Evolutionary conservation across 2,329 filamentous ascomycete genomes (phyloP), one percentile per base, ranked within the genome.

Genomic region (Akanthomyces muscarius): DNA sequence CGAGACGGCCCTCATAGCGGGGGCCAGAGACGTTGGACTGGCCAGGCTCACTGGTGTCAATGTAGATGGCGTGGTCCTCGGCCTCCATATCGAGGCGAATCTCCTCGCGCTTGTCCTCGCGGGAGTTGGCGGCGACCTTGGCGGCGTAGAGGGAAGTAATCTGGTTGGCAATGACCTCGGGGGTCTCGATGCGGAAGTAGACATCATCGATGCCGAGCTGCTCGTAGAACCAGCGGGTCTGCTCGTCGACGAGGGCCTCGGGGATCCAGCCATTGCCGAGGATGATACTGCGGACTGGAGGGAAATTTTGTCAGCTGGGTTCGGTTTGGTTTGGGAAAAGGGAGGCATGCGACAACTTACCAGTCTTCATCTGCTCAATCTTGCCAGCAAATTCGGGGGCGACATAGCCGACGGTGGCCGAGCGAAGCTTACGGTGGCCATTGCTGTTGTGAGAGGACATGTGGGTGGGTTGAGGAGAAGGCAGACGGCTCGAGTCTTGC

Each of bases 201-300:
- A 96, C 94, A 82, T 97, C 95, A 72, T 99, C 95, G 71, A 99
- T 99, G 69, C 95, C 95, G 28, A 99, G 86, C 76, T 96, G 90
- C 74, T 95, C 91, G 81, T 99, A 99, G 82, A 99, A 99, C 94
- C 95, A 99, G 65, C 86, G 84, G 58, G 93, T 91, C 78, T 99
- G 93, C 30, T 87, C 84, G 66, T 96, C 90, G 66, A 97, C 84
- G 68, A 96, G 90, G 59, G 89, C 83, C 63, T 85, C 83, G 1
- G 95, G 95, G 65, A 99, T 91, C 85, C 96, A 97, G 65, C 89
- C 90, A 72, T 89, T 90, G 67, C 88, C 84, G 71, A 86, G 83
- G 69, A 97, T 87, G 72, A 89, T 81, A 68, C 89, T 87, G 86
- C 92, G 92, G 73, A 97, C 93, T 91, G 66, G 48, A 60, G 28